Percentiles rank a stretch among this genome's conserved stretches.
These are phyloP conservation scores for Lyophyllum semitale DNA, from an alignment of 768 basidiomycete species.

Conservation along the genomic window DNA sequence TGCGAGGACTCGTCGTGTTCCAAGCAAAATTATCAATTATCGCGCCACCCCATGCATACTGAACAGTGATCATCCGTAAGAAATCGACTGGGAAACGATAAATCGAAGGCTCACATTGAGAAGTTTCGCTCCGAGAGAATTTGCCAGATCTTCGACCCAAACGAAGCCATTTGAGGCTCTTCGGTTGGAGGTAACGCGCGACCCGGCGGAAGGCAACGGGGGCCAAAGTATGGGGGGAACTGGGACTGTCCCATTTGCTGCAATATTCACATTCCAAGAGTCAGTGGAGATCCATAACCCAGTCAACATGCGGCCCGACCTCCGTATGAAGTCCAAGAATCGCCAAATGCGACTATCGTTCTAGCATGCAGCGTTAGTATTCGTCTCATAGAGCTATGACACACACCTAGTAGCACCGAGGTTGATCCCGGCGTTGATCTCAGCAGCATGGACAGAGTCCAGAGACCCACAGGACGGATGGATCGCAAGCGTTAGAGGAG, in stretches of 20 bases:
- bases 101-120: conserved; percentile 17
- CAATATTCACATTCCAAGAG: background rate
- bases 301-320: conserved; percentile 10
- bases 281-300: background rate
- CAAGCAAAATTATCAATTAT: conserved; percentile 34
- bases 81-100: background rate
- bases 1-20: conserved; percentile 30
- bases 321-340: conserved; percentile 34
- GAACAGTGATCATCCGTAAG: background rate
- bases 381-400: background rate
- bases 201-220: conserved; percentile 32
- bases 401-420: conserved; percentile 21
- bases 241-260: conserved; percentile 33
- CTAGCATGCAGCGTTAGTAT: conserved; percentile 3
- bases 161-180: conserved; percentile 33
- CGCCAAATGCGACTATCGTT: conserved; percentile 31
- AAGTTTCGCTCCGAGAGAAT: conserved; percentile 29
- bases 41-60: conserved; percentile 37
- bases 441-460: conserved; percentile 23
- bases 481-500: conserved; percentile 25
- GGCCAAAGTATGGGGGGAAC: conserved; percentile 32
- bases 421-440: conserved; percentile 29
- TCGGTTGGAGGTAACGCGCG: conserved; percentile 25
- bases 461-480: conserved; percentile 26
- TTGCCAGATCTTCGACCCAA: conserved; percentile 32